Percentiles rank a stretch among this genome's conserved stretches.
Evolutionary conservation across 768 basidiomycete species (phyloP).

Genomic region (Cantharellus anzutake): DNA sequence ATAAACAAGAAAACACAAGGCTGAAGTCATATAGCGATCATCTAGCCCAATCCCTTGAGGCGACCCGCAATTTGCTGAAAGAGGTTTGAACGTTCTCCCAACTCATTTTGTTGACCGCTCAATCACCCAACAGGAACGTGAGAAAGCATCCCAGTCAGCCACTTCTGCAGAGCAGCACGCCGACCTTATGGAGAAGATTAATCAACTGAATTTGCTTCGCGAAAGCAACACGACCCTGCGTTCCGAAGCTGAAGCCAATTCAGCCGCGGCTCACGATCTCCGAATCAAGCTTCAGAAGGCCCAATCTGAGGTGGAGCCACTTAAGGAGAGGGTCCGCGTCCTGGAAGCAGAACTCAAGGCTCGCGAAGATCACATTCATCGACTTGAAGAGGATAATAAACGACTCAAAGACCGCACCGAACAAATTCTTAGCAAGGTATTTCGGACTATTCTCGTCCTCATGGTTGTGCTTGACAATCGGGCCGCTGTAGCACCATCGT

Average conservation of each 20-base stretch:
- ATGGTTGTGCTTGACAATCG: neutral
- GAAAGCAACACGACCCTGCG: slow-evolving; percentile 80
- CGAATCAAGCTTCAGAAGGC: slow-evolving; percentile 41
- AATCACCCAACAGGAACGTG: slow-evolving; percentile 42
- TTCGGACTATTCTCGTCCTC: slow-evolving; percentile 2
- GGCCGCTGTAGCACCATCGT: slow-evolving; percentile 47
- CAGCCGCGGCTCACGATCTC: slow-evolving; percentile 47
- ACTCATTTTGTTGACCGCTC: neutral
- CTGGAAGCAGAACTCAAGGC: slow-evolving; percentile 60
- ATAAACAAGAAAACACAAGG: slow-evolving; percentile 56
- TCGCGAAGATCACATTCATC: slow-evolving; percentile 40
- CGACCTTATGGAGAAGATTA: slow-evolving; percentile 70
- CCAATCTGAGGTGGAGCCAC: slow-evolving; percentile 48
- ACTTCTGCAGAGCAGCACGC: slow-evolving; percentile 63
- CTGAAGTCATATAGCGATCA: slow-evolving; percentile 62
- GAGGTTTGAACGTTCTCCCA: slow-evolving; percentile 28
- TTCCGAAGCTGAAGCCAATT: slow-evolving; percentile 50
- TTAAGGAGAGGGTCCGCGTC: slow-evolving; percentile 46
- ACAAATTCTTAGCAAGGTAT: slow-evolving; percentile 63
- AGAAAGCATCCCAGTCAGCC: slow-evolving; percentile 49
- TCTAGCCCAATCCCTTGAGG: slow-evolving; percentile 46
- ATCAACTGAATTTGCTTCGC: slow-evolving; percentile 66
- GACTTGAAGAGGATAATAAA: slow-evolving; percentile 56
- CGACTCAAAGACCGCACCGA: slow-evolving; percentile 73
- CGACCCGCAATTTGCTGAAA: slow-evolving; percentile 46